Conservation (phyloP, 2,329 filamentous ascomycete genomes). For the Cadophora gregata region DNA sequence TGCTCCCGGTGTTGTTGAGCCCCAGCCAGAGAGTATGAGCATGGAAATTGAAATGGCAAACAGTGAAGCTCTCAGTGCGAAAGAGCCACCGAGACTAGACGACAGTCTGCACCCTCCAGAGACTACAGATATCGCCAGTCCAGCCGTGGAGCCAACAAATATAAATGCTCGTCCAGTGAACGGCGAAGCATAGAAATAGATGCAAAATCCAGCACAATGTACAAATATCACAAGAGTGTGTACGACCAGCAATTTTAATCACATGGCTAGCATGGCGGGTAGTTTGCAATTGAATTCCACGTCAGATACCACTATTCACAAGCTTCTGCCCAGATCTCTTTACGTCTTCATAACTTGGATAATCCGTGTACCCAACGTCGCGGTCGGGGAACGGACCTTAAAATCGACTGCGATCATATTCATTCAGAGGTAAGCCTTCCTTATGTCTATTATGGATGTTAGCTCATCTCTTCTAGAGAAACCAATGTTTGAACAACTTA, state of each 20-base stretch:
- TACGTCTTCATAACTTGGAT: conserved; percentile 40
- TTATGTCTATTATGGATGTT: conserved; percentile 44
- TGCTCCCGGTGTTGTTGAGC: neutral
- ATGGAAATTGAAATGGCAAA: conserved; percentile 29
- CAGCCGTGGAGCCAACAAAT: neutral
- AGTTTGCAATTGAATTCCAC: conserved; percentile 13
- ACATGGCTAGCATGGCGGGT: conserved; percentile 20
- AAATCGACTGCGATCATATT: conserved; percentile 53
- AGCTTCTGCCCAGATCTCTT: conserved; percentile 27
- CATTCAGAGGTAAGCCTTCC: conserved; percentile 47
- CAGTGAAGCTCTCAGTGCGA: conserved; percentile 12
- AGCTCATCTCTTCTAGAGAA: neutral
- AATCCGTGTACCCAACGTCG: conserved; percentile 47
- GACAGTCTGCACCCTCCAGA: neutral
- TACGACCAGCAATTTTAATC: conserved; percentile 8
- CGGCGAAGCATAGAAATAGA: conserved; percentile 2
- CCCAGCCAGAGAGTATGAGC: conserved; percentile 12
- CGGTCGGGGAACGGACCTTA: conserved; percentile 50
- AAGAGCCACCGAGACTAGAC: conserved; percentile 4
- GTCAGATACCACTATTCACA: conserved; percentile 15
- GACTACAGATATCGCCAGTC: neutral
- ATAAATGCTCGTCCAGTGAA: neutral
- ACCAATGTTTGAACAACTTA: neutral
- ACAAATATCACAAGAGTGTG: conserved; percentile 6
- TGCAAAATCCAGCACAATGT: conserved; percentile 8